Base-by-base conservation (phyloP, 2,329 filamentous ascomycete species). In the Rasamsonia emersonii region DNA sequence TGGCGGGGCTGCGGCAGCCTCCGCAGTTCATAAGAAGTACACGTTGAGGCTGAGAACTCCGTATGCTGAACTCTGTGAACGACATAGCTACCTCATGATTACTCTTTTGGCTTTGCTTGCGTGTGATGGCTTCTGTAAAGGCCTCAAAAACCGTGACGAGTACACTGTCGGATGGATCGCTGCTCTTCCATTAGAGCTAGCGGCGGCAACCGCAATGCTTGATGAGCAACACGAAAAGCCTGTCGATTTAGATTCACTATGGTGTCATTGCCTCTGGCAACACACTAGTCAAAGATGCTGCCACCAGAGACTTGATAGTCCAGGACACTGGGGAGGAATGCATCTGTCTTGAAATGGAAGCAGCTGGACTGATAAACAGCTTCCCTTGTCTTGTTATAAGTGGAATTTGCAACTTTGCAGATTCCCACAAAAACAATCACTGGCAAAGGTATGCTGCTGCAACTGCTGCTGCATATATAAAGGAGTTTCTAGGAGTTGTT, bases 211-310 rank as follows among this genome's bases (percentile, higher is more conserved):
- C 15, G 32, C 26, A 10, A 30, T 30, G 36, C 32, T 42, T 5
- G 47, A 52, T 23, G 41, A 47, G 33, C n/a, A 32, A 32, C 43
- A 46, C 37, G 28, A 34, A 24, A 27, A 24, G n/a, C 36, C 26
- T 33, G 17, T 24, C 16, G 18, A 14, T 21, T 4, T 19, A 9
- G 8, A 35, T 51, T 13, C 46, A 54, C 23, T 50, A 53, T 24
- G 49, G 50, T 1, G 37, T 34, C 0, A 48, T 54, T 18, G 49
- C 35, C 6, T 54, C 51, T 3, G 47, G 43, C 2, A 50, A 55
- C 25, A 41, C 44, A 18, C 18, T 47, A 9, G 15, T 46, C 14
- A 34, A 34, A n/a, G 32, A 34, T 13, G 32, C 25, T 10, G 5
- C 25, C 5, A 13, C 9, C 7, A 23, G 32, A 8, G 25, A 28